Evolutionary conservation across 2,329 filamentous ascomycete species (phyloP), one percentile per base, ranked within the genome.

Genomic region (Amauroascus verrucosus): DNA sequence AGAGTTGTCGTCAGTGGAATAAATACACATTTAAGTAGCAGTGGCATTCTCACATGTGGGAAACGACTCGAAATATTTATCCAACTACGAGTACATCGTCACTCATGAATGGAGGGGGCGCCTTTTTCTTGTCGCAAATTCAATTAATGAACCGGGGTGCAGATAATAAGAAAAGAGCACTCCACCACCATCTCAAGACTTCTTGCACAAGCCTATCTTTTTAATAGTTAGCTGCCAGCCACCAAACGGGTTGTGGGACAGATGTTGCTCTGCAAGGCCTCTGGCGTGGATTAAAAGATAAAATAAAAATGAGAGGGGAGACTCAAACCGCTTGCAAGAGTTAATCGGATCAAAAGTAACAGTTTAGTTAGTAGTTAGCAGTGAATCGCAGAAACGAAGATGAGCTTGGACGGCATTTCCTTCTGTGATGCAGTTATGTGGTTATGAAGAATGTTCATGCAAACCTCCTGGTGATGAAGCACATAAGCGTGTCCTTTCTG

Each of bases 151-250:
- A 26, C 47, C 33, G 16, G 47, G 33, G 18, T 49, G n/a, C n/a
- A n/a, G n/a, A n/a, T n/a, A n/a, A n/a, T n/a, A n/a, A 22, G 30
- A 35, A 38, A 48, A 38, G 46, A 48, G 37, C 47, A 49, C 33
- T 49, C 47, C 47, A 49, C 47, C 46, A 48, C 33, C 47, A 14
- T n/a, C 20, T 4, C 16, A 1, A 14, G 18, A 35, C 8, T 13
- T 30, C 33, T 35, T 13, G 14, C 33, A 35, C 33, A 35, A 35
- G 33, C 33, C 33, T 30, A 5, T 30, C 9, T 30, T 30, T 30
- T 30, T 30, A 30, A 30, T 18, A 22, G 6, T 26, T 35, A 33
- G 20, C 45, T 16, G 28, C 43, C 18, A 46, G 45, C 45, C 26
- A 47, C 45, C n/a, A 13, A 33, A 33, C 28, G 6, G n/a, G 45